These are phyloP conservation scores for Boletus vermiculosoides DNA, from an alignment of 768 basidiomycete species.

Conservation along the genomic window DNA sequence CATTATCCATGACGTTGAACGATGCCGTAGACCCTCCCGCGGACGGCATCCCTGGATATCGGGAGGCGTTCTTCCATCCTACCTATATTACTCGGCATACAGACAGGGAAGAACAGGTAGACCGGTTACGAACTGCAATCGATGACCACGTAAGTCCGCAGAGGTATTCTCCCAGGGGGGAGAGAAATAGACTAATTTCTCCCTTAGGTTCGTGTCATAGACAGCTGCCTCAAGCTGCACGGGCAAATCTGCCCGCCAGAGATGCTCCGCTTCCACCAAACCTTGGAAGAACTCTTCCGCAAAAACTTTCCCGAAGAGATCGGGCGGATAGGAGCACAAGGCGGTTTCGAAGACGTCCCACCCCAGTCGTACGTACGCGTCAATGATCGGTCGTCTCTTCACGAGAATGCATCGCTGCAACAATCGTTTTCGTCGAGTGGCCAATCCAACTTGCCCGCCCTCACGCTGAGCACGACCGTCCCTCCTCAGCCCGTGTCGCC, in stretches of 20 bases:
- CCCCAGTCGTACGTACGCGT: slow-evolving; percentile 40
- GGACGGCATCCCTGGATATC: slow-evolving; percentile 74
- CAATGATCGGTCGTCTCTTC: slow-evolving; percentile 47
- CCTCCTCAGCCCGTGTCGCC: slow-evolving; percentile 47
- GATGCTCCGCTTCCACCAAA: slow-evolving; percentile 91
- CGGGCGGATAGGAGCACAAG: slow-evolving; percentile 59
- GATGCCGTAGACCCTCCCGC: slow-evolving; percentile 79
- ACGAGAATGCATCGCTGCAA: slow-evolving; percentile 47
- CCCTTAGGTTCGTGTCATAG: slow-evolving; percentile 70
- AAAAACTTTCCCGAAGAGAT: slow-evolving; percentile 87
- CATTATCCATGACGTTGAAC: slow-evolving; percentile 84
- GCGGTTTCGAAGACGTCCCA: slow-evolving; percentile 50
- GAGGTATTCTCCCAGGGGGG: not conserved
- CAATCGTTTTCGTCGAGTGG: slow-evolving; percentile 48
- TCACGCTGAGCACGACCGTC: slow-evolving; percentile 49
- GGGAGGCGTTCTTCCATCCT: slow-evolving; percentile 70
- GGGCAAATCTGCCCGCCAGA: slow-evolving; percentile 78
- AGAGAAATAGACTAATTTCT: not conserved
- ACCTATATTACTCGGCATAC: slow-evolving; percentile 68
- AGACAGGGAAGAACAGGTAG: slow-evolving; percentile 66
- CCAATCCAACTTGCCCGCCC: slow-evolving; percentile 41
- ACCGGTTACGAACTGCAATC: slow-evolving; percentile 69
- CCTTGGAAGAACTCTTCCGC: slow-evolving; percentile 79
- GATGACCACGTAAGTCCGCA: slow-evolving; percentile 68
- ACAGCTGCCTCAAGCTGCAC: slow-evolving; percentile 82